These are phyloP conservation scores for Lipomyces lipofer DNA, from an alignment of 805 yeast genomes.

Conservation along the genomic window DNA sequence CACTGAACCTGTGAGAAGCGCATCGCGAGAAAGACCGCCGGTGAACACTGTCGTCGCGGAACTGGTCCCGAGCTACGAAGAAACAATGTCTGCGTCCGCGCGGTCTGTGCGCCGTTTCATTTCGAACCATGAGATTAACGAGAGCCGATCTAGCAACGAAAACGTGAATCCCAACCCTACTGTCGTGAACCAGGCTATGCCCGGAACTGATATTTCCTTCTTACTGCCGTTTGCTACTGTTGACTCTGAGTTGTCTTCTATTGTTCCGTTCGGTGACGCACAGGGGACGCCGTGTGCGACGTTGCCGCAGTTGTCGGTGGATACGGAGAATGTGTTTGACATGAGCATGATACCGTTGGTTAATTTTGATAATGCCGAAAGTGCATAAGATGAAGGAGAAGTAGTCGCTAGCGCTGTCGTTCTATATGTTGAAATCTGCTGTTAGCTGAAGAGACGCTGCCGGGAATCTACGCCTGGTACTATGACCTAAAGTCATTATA, in stretches of 20 bases:
- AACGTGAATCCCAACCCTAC: neutral
- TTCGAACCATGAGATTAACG: neutral
- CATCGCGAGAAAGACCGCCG: too few relatives aligned
- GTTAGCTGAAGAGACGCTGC: too few relatives aligned
- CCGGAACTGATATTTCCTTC: neutral
- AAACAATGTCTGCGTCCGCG: constrained; percentile 8
- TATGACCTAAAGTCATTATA: too few relatives aligned
- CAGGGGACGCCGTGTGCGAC: neutral
- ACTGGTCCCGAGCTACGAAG: constrained; percentile 22
- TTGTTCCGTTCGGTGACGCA: neutral
- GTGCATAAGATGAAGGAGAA: neutral
- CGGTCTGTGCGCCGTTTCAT: constrained; percentile 1
- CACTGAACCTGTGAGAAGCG: neutral
- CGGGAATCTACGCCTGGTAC: too few relatives aligned
- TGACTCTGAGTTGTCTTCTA: neutral
- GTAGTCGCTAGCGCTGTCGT: neutral
- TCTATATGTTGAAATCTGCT: too few relatives aligned
- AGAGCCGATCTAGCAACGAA: neutral
- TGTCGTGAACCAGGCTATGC: neutral
- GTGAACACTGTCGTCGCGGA: constrained; percentile 12
- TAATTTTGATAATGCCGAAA: neutral
- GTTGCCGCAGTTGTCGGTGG: neutral
- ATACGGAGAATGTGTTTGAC: neutral
- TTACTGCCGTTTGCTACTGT: neutral
- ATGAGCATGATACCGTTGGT: neutral